phyloP scores from a whole-genome alignment of 306 rosid species.

The Vicia sativa region DNA sequence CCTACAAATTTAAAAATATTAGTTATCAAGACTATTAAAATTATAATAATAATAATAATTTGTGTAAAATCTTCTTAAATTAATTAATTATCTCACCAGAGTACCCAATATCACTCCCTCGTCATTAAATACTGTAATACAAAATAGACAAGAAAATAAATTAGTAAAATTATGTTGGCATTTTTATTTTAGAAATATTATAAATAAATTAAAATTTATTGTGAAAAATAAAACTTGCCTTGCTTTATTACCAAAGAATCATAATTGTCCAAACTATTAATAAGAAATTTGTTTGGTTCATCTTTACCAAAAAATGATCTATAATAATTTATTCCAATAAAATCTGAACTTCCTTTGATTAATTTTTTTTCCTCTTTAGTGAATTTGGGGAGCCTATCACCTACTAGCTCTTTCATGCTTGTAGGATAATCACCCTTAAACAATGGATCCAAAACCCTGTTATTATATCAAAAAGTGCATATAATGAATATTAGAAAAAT shows the following conservation, averaged over 20 bases:
- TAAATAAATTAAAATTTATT: neutral
- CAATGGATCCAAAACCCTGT: conserved; percentile 40
- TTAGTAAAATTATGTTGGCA: neutral
- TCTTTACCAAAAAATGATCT: conserved; percentile 31
- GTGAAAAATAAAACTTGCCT: neutral
- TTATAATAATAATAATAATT: neutral
- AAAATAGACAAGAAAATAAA: neutral
- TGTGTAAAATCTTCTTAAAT: neutral
- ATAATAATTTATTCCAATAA: conserved; percentile 46
- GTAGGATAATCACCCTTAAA: conserved; percentile 39
- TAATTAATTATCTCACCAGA: conserved; percentile 28
- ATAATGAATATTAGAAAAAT: neutral
- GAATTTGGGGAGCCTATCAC: conserved; percentile 43
- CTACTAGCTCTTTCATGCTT: conserved; percentile 31
- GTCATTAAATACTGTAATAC: neutral
- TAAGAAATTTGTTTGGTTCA: neutral
- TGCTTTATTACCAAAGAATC: conserved; percentile 4
- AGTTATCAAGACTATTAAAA: too few relatives aligned
- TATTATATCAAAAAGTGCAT: neutral
- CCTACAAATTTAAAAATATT: too few relatives aligned
- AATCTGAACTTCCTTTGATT: conserved; percentile 39
- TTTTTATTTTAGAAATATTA: too few relatives aligned
- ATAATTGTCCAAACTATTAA: neutral
- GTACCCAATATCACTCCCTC: conserved; percentile 30
- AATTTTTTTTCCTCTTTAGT: conserved; percentile 15